phyloP scores from a whole-genome alignment of 2,329 filamentous ascomycete genomes.

The Alternaria brassicicola region DNA sequence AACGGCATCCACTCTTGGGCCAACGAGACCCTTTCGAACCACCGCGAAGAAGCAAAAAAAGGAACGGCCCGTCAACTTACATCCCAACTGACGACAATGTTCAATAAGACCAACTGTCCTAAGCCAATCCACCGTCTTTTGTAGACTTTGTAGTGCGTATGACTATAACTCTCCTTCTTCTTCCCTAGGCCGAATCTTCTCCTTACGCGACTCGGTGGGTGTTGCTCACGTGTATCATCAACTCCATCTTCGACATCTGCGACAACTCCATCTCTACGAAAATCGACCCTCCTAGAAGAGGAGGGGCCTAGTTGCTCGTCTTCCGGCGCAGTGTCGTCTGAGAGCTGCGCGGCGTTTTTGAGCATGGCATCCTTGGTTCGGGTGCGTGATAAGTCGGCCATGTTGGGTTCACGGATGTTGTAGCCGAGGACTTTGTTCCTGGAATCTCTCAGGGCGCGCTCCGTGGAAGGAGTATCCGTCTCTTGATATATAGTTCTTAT shows the following conservation, averaged over 20 bases:
- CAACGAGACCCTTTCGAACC: not conserved
- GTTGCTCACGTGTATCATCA: not conserved
- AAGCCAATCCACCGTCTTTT: slow-evolving; percentile 90
- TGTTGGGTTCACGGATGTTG: slow-evolving; percentile 8
- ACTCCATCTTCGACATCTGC: not conserved
- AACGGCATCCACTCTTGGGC: not conserved
- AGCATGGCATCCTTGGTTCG: slow-evolving; percentile 19
- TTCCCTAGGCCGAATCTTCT: slow-evolving; percentile 4
- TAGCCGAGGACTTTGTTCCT: not conserved
- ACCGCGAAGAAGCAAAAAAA: not conserved
- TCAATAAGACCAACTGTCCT: slow-evolving; percentile 81
- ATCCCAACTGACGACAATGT: slow-evolving; percentile 94
- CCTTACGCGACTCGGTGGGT: not conserved
- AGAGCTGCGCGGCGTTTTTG: slow-evolving; percentile 16
- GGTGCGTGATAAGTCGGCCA: slow-evolving; percentile 25
- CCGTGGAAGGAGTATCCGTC: not conserved
- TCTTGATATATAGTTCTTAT: not conserved
- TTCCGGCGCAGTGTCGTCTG: not conserved
- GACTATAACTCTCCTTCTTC: slow-evolving; percentile 34
- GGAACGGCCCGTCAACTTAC: slow-evolving; percentile 61
- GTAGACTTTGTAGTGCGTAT: slow-evolving; percentile 63
- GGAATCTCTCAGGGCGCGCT: not conserved
- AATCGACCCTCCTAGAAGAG: not conserved
- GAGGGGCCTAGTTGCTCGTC: slow-evolving; percentile 2
- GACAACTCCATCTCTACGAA: slow-evolving; percentile 6